These are phyloP conservation scores for Pestalotiopsis sp. DNA, from an alignment of 2,329 filamentous ascomycete species.

Conservation along the genomic window DNA sequence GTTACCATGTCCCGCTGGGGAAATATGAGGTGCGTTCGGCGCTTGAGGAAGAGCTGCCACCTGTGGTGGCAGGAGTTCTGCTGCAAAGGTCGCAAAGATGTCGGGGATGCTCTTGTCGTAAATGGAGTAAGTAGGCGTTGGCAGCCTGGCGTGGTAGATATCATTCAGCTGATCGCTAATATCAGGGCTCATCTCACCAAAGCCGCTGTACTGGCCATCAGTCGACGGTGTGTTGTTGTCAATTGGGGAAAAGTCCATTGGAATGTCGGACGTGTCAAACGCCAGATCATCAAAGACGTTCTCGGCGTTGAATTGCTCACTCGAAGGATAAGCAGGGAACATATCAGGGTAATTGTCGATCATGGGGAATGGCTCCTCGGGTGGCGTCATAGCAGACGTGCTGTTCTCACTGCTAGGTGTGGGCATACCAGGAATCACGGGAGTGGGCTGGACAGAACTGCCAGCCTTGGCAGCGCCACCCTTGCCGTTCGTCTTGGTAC, in stretches of 20 bases:
- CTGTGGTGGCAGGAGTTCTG: conserved; percentile 41
- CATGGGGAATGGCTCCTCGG: conserved; percentile 47
- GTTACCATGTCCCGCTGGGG: conserved; percentile 69
- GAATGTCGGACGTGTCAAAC: conserved; percentile 40
- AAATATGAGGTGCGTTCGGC: conserved; percentile 59
- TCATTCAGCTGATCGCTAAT: conserved; percentile 66
- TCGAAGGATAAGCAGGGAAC: conserved; percentile 52
- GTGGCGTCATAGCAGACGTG: conserved; percentile 59
- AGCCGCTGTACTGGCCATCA: conserved; percentile 56
- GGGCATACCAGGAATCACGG: conserved; percentile 62
- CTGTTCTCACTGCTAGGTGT: conserved; percentile 64
- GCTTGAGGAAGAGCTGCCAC: conserved; percentile 25
- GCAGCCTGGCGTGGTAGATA: conserved; percentile 62
- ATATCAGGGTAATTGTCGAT: conserved; percentile 38
- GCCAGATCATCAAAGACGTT: conserved; percentile 38
- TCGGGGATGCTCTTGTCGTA: conserved; percentile 48
- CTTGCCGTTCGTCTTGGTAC: conserved; percentile 88
- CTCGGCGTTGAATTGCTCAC: conserved; percentile 47
- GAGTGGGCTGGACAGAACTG: conserved; percentile 55
- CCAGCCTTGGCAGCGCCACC: conserved; percentile 40
- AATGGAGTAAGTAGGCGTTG: conserved; percentile 47
- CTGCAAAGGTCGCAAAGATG: conserved; percentile 42
- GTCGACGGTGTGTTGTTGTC: conserved; percentile 55
- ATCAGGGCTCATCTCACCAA: conserved; percentile 61
- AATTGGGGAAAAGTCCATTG: conserved; percentile 45